phyloP scores from a whole-genome alignment of 768 basidiomycete genomes.

The Termitomyces sp. region DNA sequence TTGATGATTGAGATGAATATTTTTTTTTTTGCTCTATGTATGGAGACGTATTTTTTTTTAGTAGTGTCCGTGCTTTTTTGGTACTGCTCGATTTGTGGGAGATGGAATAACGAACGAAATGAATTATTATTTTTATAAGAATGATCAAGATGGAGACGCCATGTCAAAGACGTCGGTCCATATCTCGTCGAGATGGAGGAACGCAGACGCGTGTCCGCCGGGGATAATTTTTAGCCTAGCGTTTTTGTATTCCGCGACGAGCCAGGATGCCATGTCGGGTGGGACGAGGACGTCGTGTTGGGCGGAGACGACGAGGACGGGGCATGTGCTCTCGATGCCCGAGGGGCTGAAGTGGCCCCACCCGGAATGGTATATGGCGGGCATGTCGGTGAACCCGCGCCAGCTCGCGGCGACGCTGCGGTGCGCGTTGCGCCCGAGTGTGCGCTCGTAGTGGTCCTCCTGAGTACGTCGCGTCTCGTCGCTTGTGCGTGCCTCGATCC shows the following conservation, averaged over 20 bases:
- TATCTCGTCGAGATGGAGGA: constrained; percentile 42
- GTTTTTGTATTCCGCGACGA: constrained; percentile 43
- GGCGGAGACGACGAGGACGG: constrained; percentile 41
- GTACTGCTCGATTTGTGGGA: constrained; percentile 18
- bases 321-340: constrained; percentile 38
- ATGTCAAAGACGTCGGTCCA: constrained; percentile 33
- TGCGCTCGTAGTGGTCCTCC: constrained; percentile 38
- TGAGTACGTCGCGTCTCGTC: constrained; percentile 30
- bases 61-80: constrained; percentile 11
- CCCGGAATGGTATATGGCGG: constrained; percentile 39
- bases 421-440: constrained; percentile 35
- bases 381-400: constrained; percentile 45
- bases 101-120: not conserved
- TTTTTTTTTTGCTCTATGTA: constrained; percentile 27
- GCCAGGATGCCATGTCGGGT: constrained; percentile 39
- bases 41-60: not conserved
- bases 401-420: constrained; percentile 46
- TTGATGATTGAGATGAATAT: constrained; percentile 41
- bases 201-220: constrained; percentile 45
- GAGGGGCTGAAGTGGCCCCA: constrained; percentile 45
- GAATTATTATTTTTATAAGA: too few species aligned
- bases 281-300: constrained; percentile 37
- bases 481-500: not conserved
- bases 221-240: constrained; percentile 32
- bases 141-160: not conserved